Percentiles rank a stretch among this genome's conserved stretches.
phyloP scores from a whole-genome alignment of 164 flowering plant genomes.

The Sedum album region DNA sequence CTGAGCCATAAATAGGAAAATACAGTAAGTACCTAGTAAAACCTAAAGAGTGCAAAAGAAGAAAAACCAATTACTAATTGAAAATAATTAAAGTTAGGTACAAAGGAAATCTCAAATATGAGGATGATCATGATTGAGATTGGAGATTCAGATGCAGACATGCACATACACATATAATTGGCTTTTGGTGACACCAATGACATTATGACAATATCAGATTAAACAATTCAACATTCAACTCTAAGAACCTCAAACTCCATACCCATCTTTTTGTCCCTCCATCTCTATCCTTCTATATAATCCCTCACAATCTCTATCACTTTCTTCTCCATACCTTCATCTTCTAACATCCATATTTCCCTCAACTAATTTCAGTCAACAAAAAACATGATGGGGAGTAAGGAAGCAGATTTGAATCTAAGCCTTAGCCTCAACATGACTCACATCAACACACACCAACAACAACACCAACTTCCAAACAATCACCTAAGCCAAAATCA shows the following conservation, averaged over 20 bases:
- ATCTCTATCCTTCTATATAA: not conserved
- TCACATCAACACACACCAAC: not conserved
- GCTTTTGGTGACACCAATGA: no score
- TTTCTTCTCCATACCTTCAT: not conserved
- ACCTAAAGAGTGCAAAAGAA: not conserved
- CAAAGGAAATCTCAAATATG: not conserved
- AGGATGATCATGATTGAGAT: conserved; percentile 7
- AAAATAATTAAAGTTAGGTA: conserved; percentile 4
- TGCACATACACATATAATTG: not conserved
- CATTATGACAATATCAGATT: conserved; percentile 6
- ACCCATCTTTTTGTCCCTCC: conserved; percentile 1
- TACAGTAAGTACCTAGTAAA: no score
- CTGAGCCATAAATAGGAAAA: not conserved
- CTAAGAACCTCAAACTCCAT: not conserved
- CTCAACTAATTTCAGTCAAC: not conserved
- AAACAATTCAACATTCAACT: not conserved
- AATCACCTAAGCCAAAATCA: not conserved
- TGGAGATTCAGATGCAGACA: conserved; percentile 2
- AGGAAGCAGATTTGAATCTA: conserved; percentile 6
- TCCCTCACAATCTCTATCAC: not conserved
- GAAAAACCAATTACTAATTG: not conserved
- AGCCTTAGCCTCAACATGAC: conserved; percentile 7
- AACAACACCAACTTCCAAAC: not conserved
- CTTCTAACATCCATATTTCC: not conserved
- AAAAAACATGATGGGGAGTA: not conserved